These are phyloP conservation scores for Lactifluus subvellereus DNA, from an alignment of 768 basidiomycete genomes.

Conservation along the genomic window DNA sequence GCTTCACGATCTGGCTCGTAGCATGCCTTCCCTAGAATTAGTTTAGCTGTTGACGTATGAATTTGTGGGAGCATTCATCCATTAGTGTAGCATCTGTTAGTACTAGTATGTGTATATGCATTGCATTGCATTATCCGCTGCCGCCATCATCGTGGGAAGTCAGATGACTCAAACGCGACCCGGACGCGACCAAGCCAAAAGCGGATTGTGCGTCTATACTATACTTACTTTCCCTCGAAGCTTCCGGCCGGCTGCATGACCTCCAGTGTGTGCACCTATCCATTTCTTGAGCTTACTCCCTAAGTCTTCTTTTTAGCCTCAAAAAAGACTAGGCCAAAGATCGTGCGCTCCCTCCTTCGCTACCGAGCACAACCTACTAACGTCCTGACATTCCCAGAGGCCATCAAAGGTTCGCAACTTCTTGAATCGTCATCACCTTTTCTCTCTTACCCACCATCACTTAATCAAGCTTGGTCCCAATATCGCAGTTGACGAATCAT, in stretches of 20 bases:
- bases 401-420: slow-evolving; percentile 41
- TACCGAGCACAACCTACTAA: slow-evolving; percentile 24
- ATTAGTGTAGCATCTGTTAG: slow-evolving; percentile 12
- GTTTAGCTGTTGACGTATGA: neutral
- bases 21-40: slow-evolving; percentile 2
- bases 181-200: slow-evolving; percentile 2
- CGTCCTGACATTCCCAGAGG: slow-evolving; percentile 32
- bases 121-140: neutral
- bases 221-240: neutral
- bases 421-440: neutral
- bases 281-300: neutral
- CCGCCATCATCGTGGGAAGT: neutral
- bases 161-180: slow-evolving; percentile 13
- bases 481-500: slow-evolving; percentile 77
- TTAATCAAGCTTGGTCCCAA: slow-evolving; percentile 58
- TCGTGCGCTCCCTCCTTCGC: slow-evolving; percentile 34
- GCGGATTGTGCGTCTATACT: neutral
- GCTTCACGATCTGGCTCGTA: slow-evolving; percentile 46
- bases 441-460: neutral
- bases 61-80: neutral
- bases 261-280: slow-evolving; percentile 27
- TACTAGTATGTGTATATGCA: neutral
- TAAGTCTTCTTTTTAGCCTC: slow-evolving; percentile 23
- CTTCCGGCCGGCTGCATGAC: slow-evolving; percentile 26
- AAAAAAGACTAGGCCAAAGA: slow-evolving; percentile 35